These are phyloP conservation scores for Didymella pinodella DNA, from an alignment of 2,329 filamentous ascomycete species.

Conservation along the genomic window DNA sequence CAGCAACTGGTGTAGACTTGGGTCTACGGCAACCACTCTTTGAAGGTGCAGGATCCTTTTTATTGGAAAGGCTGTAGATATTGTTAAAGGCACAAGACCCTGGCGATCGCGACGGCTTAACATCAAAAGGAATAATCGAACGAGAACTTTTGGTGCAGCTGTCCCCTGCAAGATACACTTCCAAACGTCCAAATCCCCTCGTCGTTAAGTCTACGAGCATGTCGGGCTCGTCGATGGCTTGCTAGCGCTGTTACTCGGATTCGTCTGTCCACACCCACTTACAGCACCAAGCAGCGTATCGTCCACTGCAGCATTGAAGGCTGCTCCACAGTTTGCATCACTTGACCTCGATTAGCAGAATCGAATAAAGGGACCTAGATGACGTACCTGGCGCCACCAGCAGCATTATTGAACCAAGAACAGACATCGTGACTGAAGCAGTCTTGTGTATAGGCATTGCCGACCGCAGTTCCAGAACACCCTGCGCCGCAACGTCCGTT, in stretches of 20 bases:
- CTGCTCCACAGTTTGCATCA: constrained; percentile 59
- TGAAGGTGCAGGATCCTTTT: too few relatives aligned
- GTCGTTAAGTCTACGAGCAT: constrained; percentile 33
- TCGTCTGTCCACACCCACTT: constrained; percentile 42
- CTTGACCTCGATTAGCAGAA: constrained; percentile 23
- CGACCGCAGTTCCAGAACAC: constrained; percentile 55
- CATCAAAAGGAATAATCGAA: too few relatives aligned
- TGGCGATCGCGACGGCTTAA: background rate
- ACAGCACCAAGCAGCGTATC: constrained; percentile 52
- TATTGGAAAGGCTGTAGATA: background rate
- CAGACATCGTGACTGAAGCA: constrained; percentile 62
- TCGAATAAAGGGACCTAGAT: background rate
- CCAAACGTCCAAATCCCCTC: background rate
- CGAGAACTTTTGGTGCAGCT: background rate
- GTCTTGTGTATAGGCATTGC: constrained; percentile 61
- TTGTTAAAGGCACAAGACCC: background rate
- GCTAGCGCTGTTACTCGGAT: constrained; percentile 37
- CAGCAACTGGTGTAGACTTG: too few relatives aligned
- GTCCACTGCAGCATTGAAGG: constrained; percentile 55
- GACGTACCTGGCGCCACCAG: constrained; percentile 55
- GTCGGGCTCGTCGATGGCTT: constrained; percentile 46
- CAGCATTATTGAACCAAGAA: constrained; percentile 60
- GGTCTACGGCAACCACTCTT: too few relatives aligned
- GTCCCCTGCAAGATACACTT: background rate
- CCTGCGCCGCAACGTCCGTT: constrained; percentile 60